Base-by-base conservation (phyloP, 2,329 filamentous ascomycete genomes). In the Fusarium decemcellulare region DNA sequence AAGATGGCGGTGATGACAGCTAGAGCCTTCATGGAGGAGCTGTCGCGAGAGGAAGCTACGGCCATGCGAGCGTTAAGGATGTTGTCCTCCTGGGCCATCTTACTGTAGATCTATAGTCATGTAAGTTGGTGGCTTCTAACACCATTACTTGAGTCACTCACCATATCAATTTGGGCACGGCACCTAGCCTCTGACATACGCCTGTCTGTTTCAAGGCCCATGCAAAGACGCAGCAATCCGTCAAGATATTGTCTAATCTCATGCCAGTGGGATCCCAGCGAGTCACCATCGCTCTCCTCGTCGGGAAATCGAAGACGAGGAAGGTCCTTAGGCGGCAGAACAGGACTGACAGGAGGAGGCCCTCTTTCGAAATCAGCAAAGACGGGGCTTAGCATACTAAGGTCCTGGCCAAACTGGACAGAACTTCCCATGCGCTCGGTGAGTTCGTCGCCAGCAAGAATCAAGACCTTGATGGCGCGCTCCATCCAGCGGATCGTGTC, bases 1-100 rank as follows among this genome's bases (percentile, higher is more conserved):
- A 85, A 85, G n/a, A 85, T 76, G 14, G 83, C 83, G 1, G 83
- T 84, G 57, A 85, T 84, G 30, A 85, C 81, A 2, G 83, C 83
- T 1, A 85, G 74, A 2, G 82, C 82, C 44, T 85, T 85, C 82
- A 85, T 84, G 1, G 82, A 84, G 0, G 82, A 84, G 18, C 79
- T 83, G 72, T 85, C 83, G 15, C 80, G 77, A 2, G 79, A 78
- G 3, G 79, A 81, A 3, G 80, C 74, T 2, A 81, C 80, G 4
- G 80, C 80, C 80, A 81, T 81, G 15, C 80, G 75, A 5, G 80
- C 80, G 54, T 81, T 81, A 52, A 84, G 77, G 30, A 83, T 81
- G 67, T 84, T 84, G 70, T 85, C 82, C 61, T 85, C 83, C 65
- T 85, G 82, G 5, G 83, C 83, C 80, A 85, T 84, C 68, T 84